A percentile compares a stretch with the other conserved stretches of the same genome.
phyloP scores from a whole-genome alignment of 1,284 basidiomycete species.

The Xerocomus nothofagi region DNA sequence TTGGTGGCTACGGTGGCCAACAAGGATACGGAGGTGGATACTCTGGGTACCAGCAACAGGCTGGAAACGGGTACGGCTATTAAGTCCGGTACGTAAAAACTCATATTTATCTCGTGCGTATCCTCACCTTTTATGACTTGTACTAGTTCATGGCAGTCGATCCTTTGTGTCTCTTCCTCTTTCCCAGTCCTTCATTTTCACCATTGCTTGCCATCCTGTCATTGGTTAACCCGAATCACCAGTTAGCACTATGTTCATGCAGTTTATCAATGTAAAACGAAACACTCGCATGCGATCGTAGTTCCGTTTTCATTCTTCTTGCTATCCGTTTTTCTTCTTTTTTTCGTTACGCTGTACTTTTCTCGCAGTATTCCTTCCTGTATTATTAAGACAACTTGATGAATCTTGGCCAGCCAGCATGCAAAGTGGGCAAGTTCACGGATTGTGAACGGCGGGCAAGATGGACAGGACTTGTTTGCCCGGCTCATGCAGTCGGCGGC shows the following conservation, averaged over 20 bases:
- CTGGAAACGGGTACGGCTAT: slow-evolving; percentile 24
- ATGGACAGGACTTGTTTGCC: too few relatives aligned
- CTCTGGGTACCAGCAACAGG: slow-evolving; percentile 22
- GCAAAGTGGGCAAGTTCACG: neutral
- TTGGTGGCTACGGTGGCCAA: slow-evolving; percentile 16
- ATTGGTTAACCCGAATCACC: neutral
- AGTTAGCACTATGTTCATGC: slow-evolving; percentile 9
- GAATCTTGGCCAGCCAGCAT: neutral
- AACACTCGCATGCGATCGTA: slow-evolving; percentile 4
- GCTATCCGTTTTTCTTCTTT: neutral
- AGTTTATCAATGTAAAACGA: slow-evolving; percentile 20
- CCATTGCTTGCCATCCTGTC: neutral
- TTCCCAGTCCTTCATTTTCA: slow-evolving; percentile 7
- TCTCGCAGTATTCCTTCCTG: neutral
- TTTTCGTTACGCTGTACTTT: neutral
- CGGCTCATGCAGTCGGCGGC: too few relatives aligned
- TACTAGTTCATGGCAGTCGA: neutral
- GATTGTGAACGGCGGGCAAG: neutral
- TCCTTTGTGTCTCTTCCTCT: neutral
- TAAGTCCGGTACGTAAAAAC: slow-evolving; percentile 12
- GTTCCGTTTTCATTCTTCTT: neutral
- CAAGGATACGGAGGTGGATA: slow-evolving; percentile 31
- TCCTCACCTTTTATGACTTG: slow-evolving; percentile 1
- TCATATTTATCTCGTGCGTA: neutral
- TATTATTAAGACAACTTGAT: slow-evolving; percentile 14